Evolutionary conservation across 352 stramenopile genomes (phyloP), one percentile per base, ranked within the genome.

Genomic region (Lagenidium giganteum): DNA sequence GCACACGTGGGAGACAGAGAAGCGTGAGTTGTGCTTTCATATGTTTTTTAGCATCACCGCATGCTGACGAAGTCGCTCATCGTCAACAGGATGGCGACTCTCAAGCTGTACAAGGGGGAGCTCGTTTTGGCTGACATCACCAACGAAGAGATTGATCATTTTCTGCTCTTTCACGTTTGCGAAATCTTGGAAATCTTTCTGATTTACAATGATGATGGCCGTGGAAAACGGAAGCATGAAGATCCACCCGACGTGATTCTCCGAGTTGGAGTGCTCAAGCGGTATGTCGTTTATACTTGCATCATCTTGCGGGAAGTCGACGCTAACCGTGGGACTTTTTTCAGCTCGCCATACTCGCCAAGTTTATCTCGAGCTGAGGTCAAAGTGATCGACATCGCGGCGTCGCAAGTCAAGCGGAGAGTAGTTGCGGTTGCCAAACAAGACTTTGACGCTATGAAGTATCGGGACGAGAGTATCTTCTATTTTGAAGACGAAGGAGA

Each of bases 381-480:
- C 18, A 54, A 67, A 31, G 43, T 74, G 13, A 21, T 83, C 8
- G 61, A 76, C 31, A 78, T 87, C 9, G 63, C 72, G 9, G 61
- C 72, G 5, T 70, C 60, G 3, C 63, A 83, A n/a, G 69, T 91
- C 8, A 87, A 88, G 42, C 54, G 75, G 32, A 58, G 75, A 21
- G 78, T 88, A 3, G 72, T 88, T 11, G 70, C 70, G 4, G 72
- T 91, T 14, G 81, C 75, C 3, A 83, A 83, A 38, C 38, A 51
- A 8, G 64, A 87, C 47, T 91, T 86, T 39, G 46, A 70, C 6
- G 48, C 48, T 13, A 52, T 91, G 28, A 44, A 58, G 46, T 91
- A 87, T 42, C 72, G 75, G 22, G 78, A 91, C 44, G 78, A 91
- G 31, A 86, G 61, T 28, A 75, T 91, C 20, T 88, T 88, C 45